These are phyloP conservation scores for Echites panduratus DNA, from an alignment of 257 asterid species.

Conservation along the genomic window DNA sequence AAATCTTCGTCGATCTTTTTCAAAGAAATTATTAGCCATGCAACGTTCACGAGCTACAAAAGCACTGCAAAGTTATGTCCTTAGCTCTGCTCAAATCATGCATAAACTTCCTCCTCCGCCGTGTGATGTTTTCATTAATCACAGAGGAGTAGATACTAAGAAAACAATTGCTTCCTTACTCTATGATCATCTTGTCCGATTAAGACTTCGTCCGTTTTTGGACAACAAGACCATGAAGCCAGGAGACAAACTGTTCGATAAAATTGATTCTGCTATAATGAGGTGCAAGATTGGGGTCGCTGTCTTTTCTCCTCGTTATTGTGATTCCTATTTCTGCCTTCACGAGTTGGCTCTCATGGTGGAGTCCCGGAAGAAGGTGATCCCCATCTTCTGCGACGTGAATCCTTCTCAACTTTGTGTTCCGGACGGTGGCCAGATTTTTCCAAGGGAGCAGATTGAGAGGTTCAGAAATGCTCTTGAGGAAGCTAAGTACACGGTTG, in stretches of 20 bases:
- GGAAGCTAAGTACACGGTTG: constrained; percentile 51
- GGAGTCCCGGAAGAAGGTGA: constrained; percentile 36
- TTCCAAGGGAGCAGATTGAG: constrained; percentile 17
- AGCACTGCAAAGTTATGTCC: constrained; percentile 18
- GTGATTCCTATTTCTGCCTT: constrained; percentile 51
- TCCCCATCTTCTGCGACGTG: constrained; percentile 48
- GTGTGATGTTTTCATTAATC: constrained; percentile 58
- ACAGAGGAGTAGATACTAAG: constrained; percentile 48
- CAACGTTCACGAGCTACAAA: constrained; percentile 36
- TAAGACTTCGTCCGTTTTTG: constrained; percentile 30
- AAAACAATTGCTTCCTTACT: constrained; percentile 34
- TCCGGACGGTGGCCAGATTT: constrained; percentile 6
- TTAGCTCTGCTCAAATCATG: constrained; percentile 7
- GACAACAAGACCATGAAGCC: constrained; percentile 63
- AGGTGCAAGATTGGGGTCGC: constrained; percentile 47
- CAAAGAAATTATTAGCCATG: constrained; percentile 22
- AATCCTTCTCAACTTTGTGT: constrained; percentile 45
- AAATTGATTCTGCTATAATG: constrained; percentile 33
- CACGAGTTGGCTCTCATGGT: constrained; percentile 43
- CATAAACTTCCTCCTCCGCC: constrained; percentile 4
- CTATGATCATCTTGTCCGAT: constrained; percentile 33
- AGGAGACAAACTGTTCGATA: constrained; percentile 46
- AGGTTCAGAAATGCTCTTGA: constrained; percentile 37
- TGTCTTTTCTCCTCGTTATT: constrained; percentile 46
- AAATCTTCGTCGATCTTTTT: background rate